Evolutionary conservation across 225 moss, liverwort and hornwort genomes (phyloP), one percentile per base, ranked within the genome.

Genomic region (Pleurozium schreberi): DNA sequence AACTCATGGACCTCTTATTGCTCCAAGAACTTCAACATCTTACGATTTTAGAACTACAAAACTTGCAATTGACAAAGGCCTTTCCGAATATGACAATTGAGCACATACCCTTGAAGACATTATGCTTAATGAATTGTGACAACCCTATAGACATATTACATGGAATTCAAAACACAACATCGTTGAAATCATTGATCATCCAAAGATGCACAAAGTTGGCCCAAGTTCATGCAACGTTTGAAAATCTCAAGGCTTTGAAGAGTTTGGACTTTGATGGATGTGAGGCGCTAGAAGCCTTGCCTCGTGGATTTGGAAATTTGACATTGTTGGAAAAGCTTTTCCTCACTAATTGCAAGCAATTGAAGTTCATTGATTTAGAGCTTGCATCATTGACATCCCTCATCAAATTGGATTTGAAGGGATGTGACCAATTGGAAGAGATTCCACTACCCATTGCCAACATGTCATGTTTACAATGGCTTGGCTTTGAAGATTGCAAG

Each of bases 271-370:
- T 62, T 3, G 1, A 15, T 6, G 62, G 30, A 14, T 62, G 63
- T 31, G 31, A 63, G 31, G 31, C 3, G 8, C 31, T 63, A 16
- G 31, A 31, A 16, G 0, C 15, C 31, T 0, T 63, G 0, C 31
- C 16, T 2, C 14, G 2, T 8, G 31, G 63, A 63, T 31, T 63
- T 0, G 4, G 4, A 15, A 16, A 31, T 8, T 31, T 63, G 15
- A 2, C 16, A 63, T 8, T 13, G 1, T 1, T 66, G 6, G 38
- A 66, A 6, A 3, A 38, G 19, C 20, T 38, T 2, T 6, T 0
- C 3, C 26, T 70, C 8, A 42, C 0, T 25, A 8, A 42, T 42
- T 70, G 70, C 26, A 70, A 25, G 3, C 14, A 26, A 2, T 42
- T 70, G 42, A 42, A 42, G 70, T 8, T 25, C 25, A 8, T 0